These are phyloP conservation scores for Mycena amicta DNA, from an alignment of 768 basidiomycete species.

Conservation along the genomic window DNA sequence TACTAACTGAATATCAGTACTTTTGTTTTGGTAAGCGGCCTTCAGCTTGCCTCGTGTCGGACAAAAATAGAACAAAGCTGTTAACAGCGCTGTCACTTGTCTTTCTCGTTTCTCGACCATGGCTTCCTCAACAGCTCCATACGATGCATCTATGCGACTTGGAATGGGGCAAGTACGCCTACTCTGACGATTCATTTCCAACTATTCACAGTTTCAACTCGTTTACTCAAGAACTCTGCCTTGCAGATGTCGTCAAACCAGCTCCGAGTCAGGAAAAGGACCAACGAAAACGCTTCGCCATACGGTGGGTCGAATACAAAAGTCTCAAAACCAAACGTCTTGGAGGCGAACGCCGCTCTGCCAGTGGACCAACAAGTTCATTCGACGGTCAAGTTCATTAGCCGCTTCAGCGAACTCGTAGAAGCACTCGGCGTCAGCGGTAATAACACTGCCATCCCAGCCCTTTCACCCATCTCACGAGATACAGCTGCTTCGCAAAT, in stretches of 20 bases:
- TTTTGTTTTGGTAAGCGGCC: too few species aligned
- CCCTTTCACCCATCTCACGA: background rate
- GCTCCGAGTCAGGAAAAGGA: background rate
- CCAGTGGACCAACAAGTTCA: background rate
- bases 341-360: background rate
- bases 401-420: background rate
- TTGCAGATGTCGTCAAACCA: background rate
- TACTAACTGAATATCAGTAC: background rate
- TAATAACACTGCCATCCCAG: background rate
- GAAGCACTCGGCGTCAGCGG: background rate
- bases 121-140: background rate
- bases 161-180: background rate
- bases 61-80: background rate
- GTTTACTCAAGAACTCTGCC: background rate
- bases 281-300: too few species aligned
- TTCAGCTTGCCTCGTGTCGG: background rate
- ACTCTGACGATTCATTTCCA: background rate
- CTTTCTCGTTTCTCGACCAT: background rate
- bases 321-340: too few species aligned
- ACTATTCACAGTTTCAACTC: background rate
- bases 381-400: background rate
- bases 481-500: background rate
- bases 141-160: background rate
- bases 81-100: background rate
- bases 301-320: too few species aligned